Conservation (phyloP, 108 stramenopile genomes). For the Discostella stelligeroides region DNA sequence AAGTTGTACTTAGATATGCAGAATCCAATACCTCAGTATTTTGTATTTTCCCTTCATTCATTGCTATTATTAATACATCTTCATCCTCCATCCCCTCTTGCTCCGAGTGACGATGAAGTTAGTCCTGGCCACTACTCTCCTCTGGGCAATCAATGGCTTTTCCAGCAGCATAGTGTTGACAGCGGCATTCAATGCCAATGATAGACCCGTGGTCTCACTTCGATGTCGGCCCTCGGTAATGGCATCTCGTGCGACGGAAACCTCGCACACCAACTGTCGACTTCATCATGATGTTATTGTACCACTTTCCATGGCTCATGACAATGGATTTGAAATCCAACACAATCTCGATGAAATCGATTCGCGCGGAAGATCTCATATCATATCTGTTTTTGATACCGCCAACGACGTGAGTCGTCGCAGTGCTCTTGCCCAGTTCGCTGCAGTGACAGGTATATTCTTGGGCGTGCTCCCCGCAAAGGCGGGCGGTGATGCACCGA, state of each 20-base stretch:
- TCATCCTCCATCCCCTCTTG: too few species aligned
- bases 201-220: neutral
- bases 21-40: too few species aligned
- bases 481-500: neutral
- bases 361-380: neutral
- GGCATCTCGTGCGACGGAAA: neutral
- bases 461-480: conserved; percentile 1
- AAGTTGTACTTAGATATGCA: too few species aligned
- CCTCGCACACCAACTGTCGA: neutral
- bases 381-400: neutral
- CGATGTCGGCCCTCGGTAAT: too few species aligned
- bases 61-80: too few species aligned
- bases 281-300: neutral
- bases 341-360: neutral
- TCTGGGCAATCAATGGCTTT: neutral
- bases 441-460: neutral
- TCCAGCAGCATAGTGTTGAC: neutral
- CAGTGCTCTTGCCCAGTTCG: neutral
- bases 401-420: neutral
- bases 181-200: neutral
- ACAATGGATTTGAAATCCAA: neutral
- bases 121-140: neutral
- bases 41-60: too few species aligned
- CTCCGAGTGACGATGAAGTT: neutral
- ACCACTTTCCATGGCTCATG: neutral